Base-by-base conservation (phyloP, 441 rosid genomes). In the Euphorbia celastroides region DNA sequence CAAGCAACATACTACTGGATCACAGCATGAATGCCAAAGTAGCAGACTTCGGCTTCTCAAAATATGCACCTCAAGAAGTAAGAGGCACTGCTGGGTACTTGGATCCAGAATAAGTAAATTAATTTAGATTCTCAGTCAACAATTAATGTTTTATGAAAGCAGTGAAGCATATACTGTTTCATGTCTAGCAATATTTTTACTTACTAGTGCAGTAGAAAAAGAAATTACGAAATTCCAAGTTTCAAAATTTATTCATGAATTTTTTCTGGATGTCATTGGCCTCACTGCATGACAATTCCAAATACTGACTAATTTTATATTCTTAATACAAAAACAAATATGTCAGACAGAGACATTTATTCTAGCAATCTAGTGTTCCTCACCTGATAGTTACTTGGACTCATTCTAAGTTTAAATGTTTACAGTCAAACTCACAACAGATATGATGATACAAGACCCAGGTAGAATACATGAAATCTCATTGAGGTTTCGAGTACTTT, bases 21-120 rank as follows among this genome's bases (percentile, higher is more conserved):
- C 79, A 88, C 25, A 84, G 84, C 80, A 86, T 88, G 94, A 78
- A 79, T 32, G 91, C 94, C 19, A 84, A 82, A 71, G 87, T 88
- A 17, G 89, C 88, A 60, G 95, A 88, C 73, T 88, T 86, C 16
- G 92, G 92, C 66, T 88, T 88, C 73, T 88, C 92, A 12, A 86
- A 88, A 69, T 88, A 88, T 74, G 91, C 94, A 61, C 88, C 89
- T 61, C 94, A 86, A 72, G 94, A 88, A 86, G 92, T 86, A 52
- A 77, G 90, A 77, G 95, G 95, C 70, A 88, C 92, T 0, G 95
- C 95, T 6, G 92, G 90, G 59, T 86, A 88, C 81, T 70, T 88
- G 75, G 94, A 86, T 65, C 94, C 94, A 26, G 94, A 86, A 91
- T 86, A 84, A 81, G 80, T 63, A 36, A 19, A 32, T 27, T 17